These are phyloP conservation scores for Plectosphaerella cucumerina DNA, from an alignment of 2,329 filamentous ascomycete genomes.

Conservation along the genomic window DNA sequence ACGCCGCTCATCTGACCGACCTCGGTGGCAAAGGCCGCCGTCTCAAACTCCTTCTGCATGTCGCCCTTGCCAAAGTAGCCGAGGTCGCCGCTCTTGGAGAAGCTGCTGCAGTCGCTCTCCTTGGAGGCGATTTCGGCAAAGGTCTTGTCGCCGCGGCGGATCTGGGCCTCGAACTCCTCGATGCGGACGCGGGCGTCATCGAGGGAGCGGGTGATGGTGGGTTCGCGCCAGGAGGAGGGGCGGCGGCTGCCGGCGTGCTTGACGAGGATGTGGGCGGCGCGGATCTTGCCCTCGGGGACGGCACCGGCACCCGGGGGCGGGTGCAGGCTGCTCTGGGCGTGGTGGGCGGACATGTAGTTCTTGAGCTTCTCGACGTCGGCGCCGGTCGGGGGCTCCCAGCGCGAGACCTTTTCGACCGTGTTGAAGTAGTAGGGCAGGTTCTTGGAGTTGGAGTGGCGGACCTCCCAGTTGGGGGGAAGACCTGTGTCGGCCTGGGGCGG, in stretches of 20 bases:
- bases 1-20: constrained; percentile 82
- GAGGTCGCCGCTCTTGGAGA: constrained; percentile 88
- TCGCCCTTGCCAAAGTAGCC: constrained; percentile 92
- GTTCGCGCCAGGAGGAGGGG: constrained; percentile 83
- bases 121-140: constrained; percentile 81
- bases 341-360: constrained; percentile 85
- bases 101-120: constrained; percentile 94
- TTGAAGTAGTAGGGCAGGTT: constrained; percentile 99
- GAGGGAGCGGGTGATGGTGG: constrained; percentile 81
- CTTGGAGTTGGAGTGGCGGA: constrained; percentile 96
- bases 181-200: constrained; percentile 82
- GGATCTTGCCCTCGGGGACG: constrained; percentile 74
- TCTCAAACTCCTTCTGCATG: constrained; percentile 99
- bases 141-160: constrained; percentile 62
- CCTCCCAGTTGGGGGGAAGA: constrained; percentile 85
- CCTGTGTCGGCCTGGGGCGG: constrained; percentile 63
- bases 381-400: constrained; percentile 88
- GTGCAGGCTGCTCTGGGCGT: constrained; percentile 54
- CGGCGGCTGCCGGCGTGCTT: constrained; percentile 89
- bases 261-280: constrained; percentile 85
- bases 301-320: constrained; percentile 22
- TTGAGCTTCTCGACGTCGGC: constrained; percentile 93
- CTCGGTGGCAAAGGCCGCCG: constrained; percentile 86
- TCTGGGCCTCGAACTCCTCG: constrained; percentile 68
- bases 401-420: constrained; percentile 75